phyloP scores from a whole-genome alignment of 1,284 basidiomycete species.

The Austroboletus sp. region DNA sequence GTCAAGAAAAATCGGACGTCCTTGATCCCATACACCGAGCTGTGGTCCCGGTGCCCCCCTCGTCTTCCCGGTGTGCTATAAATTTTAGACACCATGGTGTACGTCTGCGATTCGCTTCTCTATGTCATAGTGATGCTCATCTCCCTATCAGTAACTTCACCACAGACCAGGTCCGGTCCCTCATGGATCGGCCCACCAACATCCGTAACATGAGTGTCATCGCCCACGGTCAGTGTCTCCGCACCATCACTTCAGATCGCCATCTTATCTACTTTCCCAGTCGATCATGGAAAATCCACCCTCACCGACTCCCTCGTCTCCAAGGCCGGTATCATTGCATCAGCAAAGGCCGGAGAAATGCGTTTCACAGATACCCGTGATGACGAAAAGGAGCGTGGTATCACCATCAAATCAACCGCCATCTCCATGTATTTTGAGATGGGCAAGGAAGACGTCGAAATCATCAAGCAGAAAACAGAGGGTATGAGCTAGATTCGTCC shows the following conservation, averaged over 20 bases:
- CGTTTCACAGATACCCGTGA: slow-evolving; percentile 97
- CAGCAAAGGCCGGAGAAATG: slow-evolving; percentile 91
- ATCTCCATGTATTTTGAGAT: slow-evolving; percentile 99
- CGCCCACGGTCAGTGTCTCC: slow-evolving; percentile 67
- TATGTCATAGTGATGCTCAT: slow-evolving; percentile 32
- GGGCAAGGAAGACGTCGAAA: slow-evolving; percentile 76
- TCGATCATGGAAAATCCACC: slow-evolving; percentile 99
- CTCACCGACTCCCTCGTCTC: slow-evolving; percentile 98
- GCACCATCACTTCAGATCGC: slow-evolving; percentile 8
- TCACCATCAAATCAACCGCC: slow-evolving; percentile 99
- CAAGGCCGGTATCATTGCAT: slow-evolving; percentile 99
- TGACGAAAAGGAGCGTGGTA: slow-evolving; percentile 99
- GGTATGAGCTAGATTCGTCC: slow-evolving; percentile 41
- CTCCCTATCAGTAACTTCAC: slow-evolving; percentile 71
- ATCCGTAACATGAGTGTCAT: slow-evolving; percentile 99
- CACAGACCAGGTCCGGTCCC: slow-evolving; percentile 79
- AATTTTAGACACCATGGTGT: slow-evolving; percentile 67
- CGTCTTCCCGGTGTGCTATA: slow-evolving; percentile 30
- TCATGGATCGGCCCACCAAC: slow-evolving; percentile 89
- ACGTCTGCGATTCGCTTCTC: slow-evolving; percentile 35
- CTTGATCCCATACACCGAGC: slow-evolving; percentile 11
- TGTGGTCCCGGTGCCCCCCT: slow-evolving; percentile 16
- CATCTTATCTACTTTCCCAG: slow-evolving; percentile 38
- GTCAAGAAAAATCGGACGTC: slow-evolving; percentile 7
- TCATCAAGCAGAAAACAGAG: slow-evolving; percentile 90